Percentiles rank a stretch among this genome's conserved stretches.
Conservation (phyloP, 768 basidiomycete genomes). For the Pholiota molesta region DNA sequence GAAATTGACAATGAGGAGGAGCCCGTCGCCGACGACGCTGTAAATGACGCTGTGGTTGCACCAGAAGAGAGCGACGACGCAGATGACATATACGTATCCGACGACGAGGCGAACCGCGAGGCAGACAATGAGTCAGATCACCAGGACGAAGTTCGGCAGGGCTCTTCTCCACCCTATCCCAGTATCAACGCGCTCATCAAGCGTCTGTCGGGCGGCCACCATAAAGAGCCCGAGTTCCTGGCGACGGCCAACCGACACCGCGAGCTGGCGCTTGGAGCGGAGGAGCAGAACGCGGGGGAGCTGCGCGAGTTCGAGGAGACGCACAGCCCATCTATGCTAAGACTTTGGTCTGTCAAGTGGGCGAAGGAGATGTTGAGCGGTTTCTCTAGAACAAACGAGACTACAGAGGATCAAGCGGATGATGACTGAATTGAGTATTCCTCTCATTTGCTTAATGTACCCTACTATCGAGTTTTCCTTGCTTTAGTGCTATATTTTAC, state of each 20-base stretch:
- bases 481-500: too few relatives aligned
- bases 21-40: neutral
- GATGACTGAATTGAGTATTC: too few relatives aligned
- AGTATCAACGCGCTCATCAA: neutral
- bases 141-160: neutral
- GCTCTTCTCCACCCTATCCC: neutral
- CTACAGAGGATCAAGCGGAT: too few relatives aligned
- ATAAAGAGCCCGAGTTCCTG: conserved; percentile 13
- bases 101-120: neutral
- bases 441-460: too few relatives aligned
- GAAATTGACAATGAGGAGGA: conserved; percentile 9
- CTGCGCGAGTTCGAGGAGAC: conserved; percentile 31
- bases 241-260: conserved; percentile 15
- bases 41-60: neutral
- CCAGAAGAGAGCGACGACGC: neutral
- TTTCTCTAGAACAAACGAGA: neutral
- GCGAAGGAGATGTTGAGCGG: conserved; percentile 3
- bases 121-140: conserved; percentile 6
- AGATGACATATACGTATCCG: conserved; percentile 8
- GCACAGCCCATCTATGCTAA: conserved; percentile 26
- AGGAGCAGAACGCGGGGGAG: conserved; percentile 18
- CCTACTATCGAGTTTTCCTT: too few relatives aligned
- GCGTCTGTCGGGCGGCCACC: conserved; percentile 5
- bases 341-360: conserved; percentile 25
- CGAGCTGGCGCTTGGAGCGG: conserved; percentile 11